Evolutionary conservation across 2,329 filamentous ascomycete species (phyloP).

Genomic region (Alternaria brassicae): DNA sequence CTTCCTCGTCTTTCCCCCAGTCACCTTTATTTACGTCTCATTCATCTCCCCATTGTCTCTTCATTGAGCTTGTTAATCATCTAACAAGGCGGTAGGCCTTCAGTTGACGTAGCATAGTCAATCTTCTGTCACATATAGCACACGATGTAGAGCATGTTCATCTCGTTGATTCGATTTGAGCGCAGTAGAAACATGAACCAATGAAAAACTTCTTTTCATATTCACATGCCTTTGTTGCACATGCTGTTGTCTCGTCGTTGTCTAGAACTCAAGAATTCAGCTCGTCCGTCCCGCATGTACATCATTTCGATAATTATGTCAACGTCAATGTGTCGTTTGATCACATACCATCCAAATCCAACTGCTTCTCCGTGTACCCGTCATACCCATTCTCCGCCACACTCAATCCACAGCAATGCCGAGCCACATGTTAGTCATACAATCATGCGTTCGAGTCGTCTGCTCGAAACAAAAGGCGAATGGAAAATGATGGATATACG

Average conservation of each 20-base stretch:
- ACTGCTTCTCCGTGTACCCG: no score
- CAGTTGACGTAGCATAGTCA: neutral
- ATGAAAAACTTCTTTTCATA: constrained; percentile 1
- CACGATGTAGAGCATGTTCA: neutral
- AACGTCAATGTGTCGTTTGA: no score
- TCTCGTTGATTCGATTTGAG: neutral
- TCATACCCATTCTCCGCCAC: neutral
- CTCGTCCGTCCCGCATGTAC: neutral
- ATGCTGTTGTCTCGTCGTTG: neutral
- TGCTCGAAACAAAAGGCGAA: neutral
- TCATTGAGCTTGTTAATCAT: constrained; percentile 5
- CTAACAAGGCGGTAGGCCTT: neutral
- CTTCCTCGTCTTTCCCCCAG: neutral
- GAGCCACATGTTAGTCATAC: neutral
- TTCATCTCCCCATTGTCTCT: neutral
- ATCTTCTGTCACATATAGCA: neutral
- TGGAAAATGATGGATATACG: neutral
- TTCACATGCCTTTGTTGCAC: neutral
- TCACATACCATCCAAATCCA: no score
- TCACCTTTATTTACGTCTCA: constrained; percentile 8
- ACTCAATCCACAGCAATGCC: neutral
- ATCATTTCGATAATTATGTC: neutral
- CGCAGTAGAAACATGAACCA: neutral
- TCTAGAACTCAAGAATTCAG: neutral
- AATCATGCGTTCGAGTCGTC: neutral